Evolutionary conservation across 2,329 filamentous ascomycete species (phyloP).

Genomic region (Ceratocystiopsis minuta): DNA sequence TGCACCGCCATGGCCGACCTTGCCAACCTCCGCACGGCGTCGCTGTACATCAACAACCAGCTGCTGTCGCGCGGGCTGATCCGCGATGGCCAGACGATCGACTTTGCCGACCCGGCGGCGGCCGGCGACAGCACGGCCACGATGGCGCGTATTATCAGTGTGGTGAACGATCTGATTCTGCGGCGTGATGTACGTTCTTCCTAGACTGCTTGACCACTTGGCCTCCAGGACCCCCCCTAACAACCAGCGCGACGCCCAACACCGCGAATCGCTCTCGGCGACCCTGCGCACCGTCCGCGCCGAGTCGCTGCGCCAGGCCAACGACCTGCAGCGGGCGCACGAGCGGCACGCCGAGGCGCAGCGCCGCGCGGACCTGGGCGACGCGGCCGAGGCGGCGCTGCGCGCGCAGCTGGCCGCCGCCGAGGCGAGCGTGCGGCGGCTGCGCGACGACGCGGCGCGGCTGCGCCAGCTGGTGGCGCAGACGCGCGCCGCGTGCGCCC

Average conservation of each 20-base stretch:
- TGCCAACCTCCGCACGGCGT: conserved; percentile 47
- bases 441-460: conserved; percentile 69
- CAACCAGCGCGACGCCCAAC: conserved; percentile 71
- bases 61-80: conserved; percentile 47
- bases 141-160: conserved; percentile 75
- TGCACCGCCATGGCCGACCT: conserved; percentile 34
- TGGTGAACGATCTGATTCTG: conserved; percentile 84
- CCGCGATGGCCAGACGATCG: conserved; percentile 53
- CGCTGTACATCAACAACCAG: conserved; percentile 57
- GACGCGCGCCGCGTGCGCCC: conserved; percentile 70
- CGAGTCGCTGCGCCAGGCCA: conserved; percentile 55
- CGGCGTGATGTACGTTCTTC: conserved; percentile 62
- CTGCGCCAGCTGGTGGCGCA: conserved; percentile 68
- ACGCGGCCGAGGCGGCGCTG: conserved; percentile 53
- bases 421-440: conserved; percentile 53
- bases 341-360: conserved; percentile 36
- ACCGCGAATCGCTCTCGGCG: conserved; percentile 64
- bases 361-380: conserved; percentile 36
- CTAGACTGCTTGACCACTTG: too few relatives aligned
- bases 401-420: conserved; percentile 54
- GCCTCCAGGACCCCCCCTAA: too few relatives aligned
- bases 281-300: conserved; percentile 60
- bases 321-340: conserved; percentile 42
- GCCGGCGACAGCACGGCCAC: conserved; percentile 33
- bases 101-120: conserved; percentile 60